Base-by-base conservation (phyloP, 495 filamentous ascomycete species). In the Neurospora pannonica region DNA sequence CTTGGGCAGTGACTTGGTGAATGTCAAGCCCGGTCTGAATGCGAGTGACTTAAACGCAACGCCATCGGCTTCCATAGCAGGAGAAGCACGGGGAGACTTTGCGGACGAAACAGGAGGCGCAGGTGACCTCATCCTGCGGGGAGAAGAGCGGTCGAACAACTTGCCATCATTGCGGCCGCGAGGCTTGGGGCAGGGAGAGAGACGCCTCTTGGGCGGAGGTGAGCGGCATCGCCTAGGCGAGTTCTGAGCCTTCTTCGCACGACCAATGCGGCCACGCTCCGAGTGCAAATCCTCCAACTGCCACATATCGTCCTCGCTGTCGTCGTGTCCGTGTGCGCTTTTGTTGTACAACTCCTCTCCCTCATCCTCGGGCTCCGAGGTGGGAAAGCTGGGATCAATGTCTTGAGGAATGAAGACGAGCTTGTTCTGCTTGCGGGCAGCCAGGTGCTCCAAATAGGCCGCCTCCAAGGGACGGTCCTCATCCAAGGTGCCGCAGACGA, bases 371-470 rank as follows among this genome's bases (percentile, higher is more conserved):
- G 91, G 92, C 75, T 98, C 96, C 2, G 94, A 97, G 9, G 94
- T 94, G 0, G 96, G 96, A 79, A 98, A 98, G 80, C 93, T 97
- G 11, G 96, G 96, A 79, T 99, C 96, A 74, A 99, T 98, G 77
- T 99, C 97, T 76, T 98, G 96, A 54, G 96, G 94, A 36, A 93
- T 92, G 37, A 86, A 77, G 73, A 90, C 88, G 74, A 93, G 92
- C 82, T 94, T 97, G 72, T 90, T 90, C 54, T 90, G 90, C 74
- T 92, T 92, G 43, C 93, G 89, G 70, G 93, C 90, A 77, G 96
- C 93, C 73, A 96, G 86, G 76, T 91, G 93, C 13, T 93, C 93
- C 70, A 97, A 89, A 80, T 97, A 99, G 3, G 93, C 95, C 74
- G 93, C 92, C 80, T 99, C 96, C 46, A 98, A 82, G n/a, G 93